phyloP scores from a whole-genome alignment of 345 rosid genomes.

The Turnera subulata region DNA sequence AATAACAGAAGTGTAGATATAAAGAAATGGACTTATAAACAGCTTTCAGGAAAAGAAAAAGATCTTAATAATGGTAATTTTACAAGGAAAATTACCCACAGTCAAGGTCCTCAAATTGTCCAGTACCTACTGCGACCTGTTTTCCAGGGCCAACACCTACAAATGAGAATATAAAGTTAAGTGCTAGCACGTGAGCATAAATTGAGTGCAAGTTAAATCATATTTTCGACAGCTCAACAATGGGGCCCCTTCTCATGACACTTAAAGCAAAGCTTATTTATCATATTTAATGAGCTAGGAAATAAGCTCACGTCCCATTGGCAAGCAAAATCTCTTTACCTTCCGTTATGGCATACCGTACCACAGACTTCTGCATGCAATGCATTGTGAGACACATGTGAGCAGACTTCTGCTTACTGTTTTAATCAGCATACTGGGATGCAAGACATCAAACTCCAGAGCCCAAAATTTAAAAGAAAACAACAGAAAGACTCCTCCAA shows the following conservation, averaged over 20 bases:
- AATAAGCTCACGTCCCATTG: neutral
- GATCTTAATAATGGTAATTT: too few relatives aligned
- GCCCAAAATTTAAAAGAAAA: neutral
- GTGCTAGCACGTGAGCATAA: neutral
- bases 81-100: conserved; percentile 52
- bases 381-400: too few relatives aligned
- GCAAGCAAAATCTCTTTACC: too few relatives aligned
- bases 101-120: conserved; percentile 64
- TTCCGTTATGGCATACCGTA: too few relatives aligned
- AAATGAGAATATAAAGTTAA: conserved; percentile 1
- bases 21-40: neutral
- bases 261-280: too few relatives aligned
- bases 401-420: too few relatives aligned
- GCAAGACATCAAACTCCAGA: conserved; percentile 5
- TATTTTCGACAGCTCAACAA: neutral
- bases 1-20: neutral
- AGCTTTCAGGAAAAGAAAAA: neutral
- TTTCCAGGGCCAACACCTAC: conserved; percentile 63
- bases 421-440: neutral
- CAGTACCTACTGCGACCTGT: conserved; percentile 78
- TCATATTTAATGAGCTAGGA: too few relatives aligned
- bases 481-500: neutral
- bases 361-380: too few relatives aligned
- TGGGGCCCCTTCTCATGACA: neutral
- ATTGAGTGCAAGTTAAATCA: neutral